phyloP scores from a whole-genome alignment of 2,329 filamentous ascomycete species.

The Myotisia sp. region DNA sequence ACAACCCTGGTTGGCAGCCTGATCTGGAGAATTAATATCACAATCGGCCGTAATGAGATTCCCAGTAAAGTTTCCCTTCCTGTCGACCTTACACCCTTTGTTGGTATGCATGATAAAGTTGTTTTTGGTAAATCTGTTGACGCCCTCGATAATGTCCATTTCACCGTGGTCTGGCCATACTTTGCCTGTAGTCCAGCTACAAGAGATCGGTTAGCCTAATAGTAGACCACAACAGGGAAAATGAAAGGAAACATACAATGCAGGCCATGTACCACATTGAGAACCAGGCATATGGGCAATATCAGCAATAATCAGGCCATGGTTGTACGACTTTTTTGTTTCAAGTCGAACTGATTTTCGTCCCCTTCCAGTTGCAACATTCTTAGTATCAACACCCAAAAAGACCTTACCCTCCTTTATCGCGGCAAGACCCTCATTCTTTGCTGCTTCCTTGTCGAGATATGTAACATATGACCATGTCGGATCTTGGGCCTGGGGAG shows the following conservation, averaged over 20 bases:
- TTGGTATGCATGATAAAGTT: slow-evolving; percentile 55
- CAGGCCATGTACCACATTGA: slow-evolving; percentile 59
- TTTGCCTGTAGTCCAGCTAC: slow-evolving; percentile 45
- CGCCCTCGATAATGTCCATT: slow-evolving; percentile 69
- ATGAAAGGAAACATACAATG: slow-evolving; percentile 35
- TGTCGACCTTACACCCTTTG: slow-evolving; percentile 44
- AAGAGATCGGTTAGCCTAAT: slow-evolving; percentile 7
- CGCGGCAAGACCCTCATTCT: slow-evolving; percentile 43
- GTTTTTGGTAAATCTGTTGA: slow-evolving; percentile 48
- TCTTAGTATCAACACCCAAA: slow-evolving; percentile 54
- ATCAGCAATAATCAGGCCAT: slow-evolving; percentile 58
- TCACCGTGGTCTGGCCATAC: slow-evolving; percentile 58
- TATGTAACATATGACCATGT: slow-evolving; percentile 65
- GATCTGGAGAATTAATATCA: slow-evolving; percentile 34
- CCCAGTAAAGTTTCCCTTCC: slow-evolving; percentile 35
- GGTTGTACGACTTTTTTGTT: slow-evolving; percentile 48
- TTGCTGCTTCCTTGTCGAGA: slow-evolving; percentile 44
- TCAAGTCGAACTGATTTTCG: slow-evolving; percentile 58
- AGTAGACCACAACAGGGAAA: slow-evolving; percentile 3
- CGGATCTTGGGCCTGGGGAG: slow-evolving; percentile 41
- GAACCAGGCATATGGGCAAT: slow-evolving; percentile 59
- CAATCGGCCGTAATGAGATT: slow-evolving; percentile 43
- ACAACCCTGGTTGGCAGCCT: slow-evolving; percentile 44
- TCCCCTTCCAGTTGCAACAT: slow-evolving; percentile 41
- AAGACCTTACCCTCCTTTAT: slow-evolving; percentile 44